phyloP scores from a whole-genome alignment of 164 flowering plant genomes.

The Platanus orientalis region DNA sequence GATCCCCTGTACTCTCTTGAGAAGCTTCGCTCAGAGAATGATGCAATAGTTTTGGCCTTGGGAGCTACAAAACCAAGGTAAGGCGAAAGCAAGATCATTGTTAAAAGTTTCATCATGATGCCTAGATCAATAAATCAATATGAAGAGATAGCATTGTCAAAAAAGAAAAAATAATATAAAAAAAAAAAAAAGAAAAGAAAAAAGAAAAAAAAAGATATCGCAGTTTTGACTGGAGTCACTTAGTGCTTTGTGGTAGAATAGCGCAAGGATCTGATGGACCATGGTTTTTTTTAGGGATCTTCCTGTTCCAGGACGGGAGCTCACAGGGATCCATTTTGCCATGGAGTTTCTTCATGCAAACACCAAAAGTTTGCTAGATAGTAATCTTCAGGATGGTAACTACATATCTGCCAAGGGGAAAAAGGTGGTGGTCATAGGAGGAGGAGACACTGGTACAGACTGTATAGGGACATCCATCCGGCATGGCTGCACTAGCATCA shows the following conservation, averaged over 20 bases:
- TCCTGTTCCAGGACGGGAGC: slow-evolving; percentile 10
- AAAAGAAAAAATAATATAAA: too few species aligned
- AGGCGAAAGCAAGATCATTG: neutral
- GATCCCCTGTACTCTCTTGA: slow-evolving; percentile 76
- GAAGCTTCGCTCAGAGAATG: slow-evolving; percentile 63
- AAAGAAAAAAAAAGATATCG: too few species aligned
- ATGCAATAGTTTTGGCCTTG: slow-evolving; percentile 82
- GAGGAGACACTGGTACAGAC: slow-evolving; percentile 7
- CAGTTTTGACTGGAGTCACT: neutral
- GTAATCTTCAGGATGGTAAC: neutral
- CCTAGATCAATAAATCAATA: neutral
- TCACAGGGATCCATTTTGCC: slow-evolving; percentile 6
- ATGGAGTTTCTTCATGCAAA: slow-evolving; percentile 9
- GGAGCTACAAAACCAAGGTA: slow-evolving; percentile 98
- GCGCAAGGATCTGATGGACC: neutral
- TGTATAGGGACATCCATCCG: slow-evolving; percentile 8
- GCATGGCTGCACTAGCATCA: neutral
- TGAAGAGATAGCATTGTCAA: neutral
- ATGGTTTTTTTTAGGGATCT: neutral
- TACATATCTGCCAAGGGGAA: slow-evolving; percentile 2
- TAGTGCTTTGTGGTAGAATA: neutral
- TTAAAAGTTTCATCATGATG: neutral
- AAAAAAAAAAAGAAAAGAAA: too few species aligned
- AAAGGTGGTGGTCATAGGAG: slow-evolving; percentile 6
- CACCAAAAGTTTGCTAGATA: neutral